phyloP scores from a whole-genome alignment of 2,329 filamentous ascomycete species.

The Talaromyces sp. region DNA sequence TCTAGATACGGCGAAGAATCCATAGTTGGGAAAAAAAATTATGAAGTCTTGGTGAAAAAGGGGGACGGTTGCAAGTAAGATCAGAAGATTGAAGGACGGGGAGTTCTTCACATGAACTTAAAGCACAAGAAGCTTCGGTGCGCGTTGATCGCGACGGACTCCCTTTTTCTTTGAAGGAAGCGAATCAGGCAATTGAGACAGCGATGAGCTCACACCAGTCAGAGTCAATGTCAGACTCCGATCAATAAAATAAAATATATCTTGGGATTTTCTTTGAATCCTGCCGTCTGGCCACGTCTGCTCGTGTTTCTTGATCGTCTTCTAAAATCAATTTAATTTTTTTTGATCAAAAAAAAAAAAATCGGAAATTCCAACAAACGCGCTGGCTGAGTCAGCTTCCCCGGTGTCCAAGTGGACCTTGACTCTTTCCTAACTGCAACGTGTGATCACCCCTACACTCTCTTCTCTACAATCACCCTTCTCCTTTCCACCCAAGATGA shows the following conservation, averaged over 20 bases:
- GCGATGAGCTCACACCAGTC: background rate
- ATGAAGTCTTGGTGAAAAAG: background rate
- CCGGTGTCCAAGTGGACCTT: conserved; percentile 32
- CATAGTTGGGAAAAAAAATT: conserved; percentile 20
- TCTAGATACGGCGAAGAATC: conserved; percentile 40
- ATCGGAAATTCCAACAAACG: conserved; percentile 11
- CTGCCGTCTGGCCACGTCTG: background rate
- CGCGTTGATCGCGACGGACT: conserved; percentile 7
- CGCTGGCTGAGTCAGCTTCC: conserved; percentile 27
- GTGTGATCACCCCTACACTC: conserved; percentile 25
- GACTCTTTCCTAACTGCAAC: conserved; percentile 22
- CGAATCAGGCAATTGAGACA: background rate
- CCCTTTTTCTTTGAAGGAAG: background rate
- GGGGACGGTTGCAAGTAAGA: background rate
- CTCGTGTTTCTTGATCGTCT: conserved; percentile 5
- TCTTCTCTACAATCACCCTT: conserved; percentile 14
- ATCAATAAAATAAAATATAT: background rate
- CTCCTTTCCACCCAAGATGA: conserved; percentile 58
- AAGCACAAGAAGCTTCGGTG: conserved; percentile 1
- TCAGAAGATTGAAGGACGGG: conserved; percentile 1
- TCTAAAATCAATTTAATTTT: conserved; percentile 4
- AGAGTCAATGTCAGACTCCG: background rate
- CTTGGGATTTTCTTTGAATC: background rate
- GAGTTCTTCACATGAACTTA: background rate
- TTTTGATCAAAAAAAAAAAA: conserved; percentile 19